Conservation (phyloP, 2,329 filamentous ascomycete genomes). For the Aspergillus transmontanensis region DNA sequence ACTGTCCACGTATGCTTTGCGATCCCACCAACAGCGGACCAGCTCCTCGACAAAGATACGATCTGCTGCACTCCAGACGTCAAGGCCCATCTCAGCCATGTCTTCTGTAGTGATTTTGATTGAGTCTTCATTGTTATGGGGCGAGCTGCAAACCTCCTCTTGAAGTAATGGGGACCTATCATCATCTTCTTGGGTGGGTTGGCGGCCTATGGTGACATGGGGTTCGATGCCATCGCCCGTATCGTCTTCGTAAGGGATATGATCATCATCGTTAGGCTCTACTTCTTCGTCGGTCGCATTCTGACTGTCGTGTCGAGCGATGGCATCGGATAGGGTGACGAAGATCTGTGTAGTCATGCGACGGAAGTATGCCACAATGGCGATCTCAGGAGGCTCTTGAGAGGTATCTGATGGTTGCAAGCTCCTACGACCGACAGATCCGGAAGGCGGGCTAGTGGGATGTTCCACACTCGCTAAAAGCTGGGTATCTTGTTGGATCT, state of each 20-base stretch:
- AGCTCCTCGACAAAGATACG: conserved; percentile 50
- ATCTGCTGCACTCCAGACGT: conserved; percentile 52
- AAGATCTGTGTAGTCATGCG: conserved; percentile 51
- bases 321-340: conserved; percentile 45
- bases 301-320: conserved; percentile 43
- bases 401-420: conserved; percentile 29
- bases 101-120: conserved; percentile 47
- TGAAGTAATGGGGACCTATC: conserved; percentile 31
- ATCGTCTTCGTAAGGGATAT: conserved; percentile 26
- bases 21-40: conserved; percentile 49
- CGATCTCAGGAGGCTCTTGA: conserved; percentile 48
- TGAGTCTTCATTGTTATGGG: conserved; percentile 21
- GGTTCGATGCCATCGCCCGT: conserved; percentile 26
- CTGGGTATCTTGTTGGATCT: conserved; percentile 47
- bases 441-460: conserved; percentile 30
- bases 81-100: conserved; percentile 52
- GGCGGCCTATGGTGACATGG: conserved; percentile 26
- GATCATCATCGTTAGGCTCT: conserved; percentile 22
- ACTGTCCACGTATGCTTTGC: conserved; percentile 46
- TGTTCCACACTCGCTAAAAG: conserved; percentile 41
- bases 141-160: neutral
- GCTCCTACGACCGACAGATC: conserved; percentile 29
- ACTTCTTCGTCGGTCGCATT: conserved; percentile 19
- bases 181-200: conserved; percentile 30
- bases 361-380: conserved; percentile 54